A percentile compares a stretch with the other conserved stretches of the same genome.
phyloP scores from a whole-genome alignment of 129 eudicot species.

The Solidago caesia region DNA sequence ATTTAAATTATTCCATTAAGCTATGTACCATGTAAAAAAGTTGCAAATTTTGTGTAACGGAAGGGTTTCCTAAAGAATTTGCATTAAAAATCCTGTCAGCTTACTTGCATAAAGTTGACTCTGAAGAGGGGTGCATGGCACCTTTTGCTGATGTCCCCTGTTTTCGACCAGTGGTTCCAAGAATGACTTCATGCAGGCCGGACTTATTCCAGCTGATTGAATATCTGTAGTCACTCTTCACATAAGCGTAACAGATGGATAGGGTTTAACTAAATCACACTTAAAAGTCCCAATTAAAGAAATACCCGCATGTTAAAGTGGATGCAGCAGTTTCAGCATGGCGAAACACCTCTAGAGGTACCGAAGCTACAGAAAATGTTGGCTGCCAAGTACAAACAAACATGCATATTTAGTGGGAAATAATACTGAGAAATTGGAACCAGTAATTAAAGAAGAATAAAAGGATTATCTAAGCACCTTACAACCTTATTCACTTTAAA shows the following conservation, averaged over 20 bases:
- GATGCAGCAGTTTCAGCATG: constrained; percentile 77
- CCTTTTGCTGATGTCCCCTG: constrained; percentile 94
- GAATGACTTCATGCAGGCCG: constrained; percentile 86
- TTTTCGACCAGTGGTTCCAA: constrained; percentile 95
- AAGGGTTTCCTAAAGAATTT: background rate
- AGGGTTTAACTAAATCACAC: too few species aligned
- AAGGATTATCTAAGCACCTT: constrained; percentile 40
- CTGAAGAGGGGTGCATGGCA: constrained; percentile 70
- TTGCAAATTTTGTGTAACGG: constrained; percentile 1
- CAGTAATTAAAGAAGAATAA: constrained; percentile 9
- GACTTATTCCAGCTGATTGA: constrained; percentile 80
- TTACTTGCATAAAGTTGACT: constrained; percentile 95
- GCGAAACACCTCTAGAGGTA: constrained; percentile 84
- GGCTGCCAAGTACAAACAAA: constrained; percentile 54
- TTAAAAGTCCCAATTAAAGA: too few species aligned
- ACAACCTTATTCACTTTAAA: constrained; percentile 83
- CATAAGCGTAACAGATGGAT: too few species aligned
- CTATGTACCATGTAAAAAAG: background rate
- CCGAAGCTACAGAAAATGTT: constrained; percentile 55
- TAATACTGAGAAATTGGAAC: background rate
- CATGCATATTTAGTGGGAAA: constrained; percentile 23
- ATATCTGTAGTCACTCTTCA: background rate
- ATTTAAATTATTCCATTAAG: background rate
- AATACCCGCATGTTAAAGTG: constrained; percentile 86
- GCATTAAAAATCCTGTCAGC: constrained; percentile 6